Percentiles rank a stretch among this genome's conserved stretches.
phyloP scores from a whole-genome alignment of 805 yeast species.

The Zygosaccharomyces bisporus region DNA sequence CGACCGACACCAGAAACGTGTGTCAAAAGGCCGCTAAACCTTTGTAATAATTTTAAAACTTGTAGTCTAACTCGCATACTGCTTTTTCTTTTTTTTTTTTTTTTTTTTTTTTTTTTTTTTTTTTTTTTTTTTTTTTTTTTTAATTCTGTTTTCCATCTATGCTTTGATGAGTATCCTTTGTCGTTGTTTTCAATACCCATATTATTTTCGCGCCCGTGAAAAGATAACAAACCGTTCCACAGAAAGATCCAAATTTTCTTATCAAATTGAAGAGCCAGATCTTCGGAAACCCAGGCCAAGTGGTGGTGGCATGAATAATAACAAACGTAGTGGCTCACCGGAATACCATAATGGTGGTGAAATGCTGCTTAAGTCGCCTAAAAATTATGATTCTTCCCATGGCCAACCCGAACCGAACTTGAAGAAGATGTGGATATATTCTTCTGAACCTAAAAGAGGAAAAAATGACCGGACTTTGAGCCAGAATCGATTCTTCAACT shows the following conservation, averaged over 20 bases:
- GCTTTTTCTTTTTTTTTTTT: too few relatives aligned
- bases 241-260: not conserved
- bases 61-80: too few relatives aligned
- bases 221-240: not conserved
- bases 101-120: too few relatives aligned
- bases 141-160: too few relatives aligned
- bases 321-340: not conserved
- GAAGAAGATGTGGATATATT: conserved; percentile 9
- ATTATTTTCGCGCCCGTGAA: not conserved
- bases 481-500: not conserved
- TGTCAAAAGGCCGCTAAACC: not conserved
- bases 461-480: not conserved
- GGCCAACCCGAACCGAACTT: conserved; percentile 1
- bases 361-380: not conserved
- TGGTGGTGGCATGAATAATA: conserved; percentile 1
- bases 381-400: not conserved
- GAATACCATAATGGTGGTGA: not conserved
- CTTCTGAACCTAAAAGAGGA: not conserved
- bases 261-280: not conserved
- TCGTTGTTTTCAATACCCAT: too few relatives aligned
- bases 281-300: not conserved
- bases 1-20: not conserved
- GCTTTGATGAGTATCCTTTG: too few relatives aligned
- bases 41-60: not conserved
- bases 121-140: too few relatives aligned